A percentile compares a stretch with the other conserved stretches of the same genome.
These are phyloP conservation scores for Purpureocillium lavendulum DNA, from an alignment of 2,329 filamentous ascomycete species.

Conservation along the genomic window DNA sequence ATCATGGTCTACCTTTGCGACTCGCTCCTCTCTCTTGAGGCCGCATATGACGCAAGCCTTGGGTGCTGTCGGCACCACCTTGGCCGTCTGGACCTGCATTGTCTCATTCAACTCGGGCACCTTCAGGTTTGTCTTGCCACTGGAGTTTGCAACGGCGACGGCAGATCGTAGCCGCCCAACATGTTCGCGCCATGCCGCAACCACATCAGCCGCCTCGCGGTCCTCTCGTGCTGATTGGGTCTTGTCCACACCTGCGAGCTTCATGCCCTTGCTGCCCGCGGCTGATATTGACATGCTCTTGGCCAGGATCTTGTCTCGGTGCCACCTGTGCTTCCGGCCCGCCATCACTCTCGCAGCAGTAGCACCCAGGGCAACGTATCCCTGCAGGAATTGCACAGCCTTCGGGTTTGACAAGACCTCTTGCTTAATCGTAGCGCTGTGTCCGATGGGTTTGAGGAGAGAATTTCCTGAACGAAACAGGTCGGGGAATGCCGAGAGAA, in stretches of 20 bases:
- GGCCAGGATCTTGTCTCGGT: conserved; percentile 74
- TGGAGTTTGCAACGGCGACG: conserved; percentile 57
- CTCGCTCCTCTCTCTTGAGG: conserved; percentile 76
- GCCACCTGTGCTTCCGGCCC: conserved; percentile 82
- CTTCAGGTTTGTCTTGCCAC: conserved; percentile 39
- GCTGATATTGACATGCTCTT: conserved; percentile 85
- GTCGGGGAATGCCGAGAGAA: conserved; percentile 68
- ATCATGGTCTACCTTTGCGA: conserved; percentile 64
- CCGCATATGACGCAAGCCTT: conserved; percentile 81
- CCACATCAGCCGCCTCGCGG: conserved; percentile 71
- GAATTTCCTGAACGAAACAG: conserved; percentile 59
- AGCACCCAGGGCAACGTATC: conserved; percentile 53
- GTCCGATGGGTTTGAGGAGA: conserved; percentile 56
- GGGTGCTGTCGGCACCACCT: conserved; percentile 64
- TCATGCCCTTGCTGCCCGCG: conserved; percentile 77
- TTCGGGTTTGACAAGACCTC: conserved; percentile 54
- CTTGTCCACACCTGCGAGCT: conserved; percentile 78
- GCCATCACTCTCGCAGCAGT: conserved; percentile 76
- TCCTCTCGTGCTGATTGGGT: conserved; percentile 76
- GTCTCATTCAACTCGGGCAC: conserved; percentile 65
- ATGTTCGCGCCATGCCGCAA: conserved; percentile 66
- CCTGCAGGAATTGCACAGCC: conserved; percentile 54
- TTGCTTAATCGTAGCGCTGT: conserved; percentile 49
- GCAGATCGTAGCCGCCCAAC: conserved; percentile 67
- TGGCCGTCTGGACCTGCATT: conserved; percentile 60